Base-by-base conservation (phyloP, 371 early-diverging fungal species). In the Lichtheimia ornata region DNA sequence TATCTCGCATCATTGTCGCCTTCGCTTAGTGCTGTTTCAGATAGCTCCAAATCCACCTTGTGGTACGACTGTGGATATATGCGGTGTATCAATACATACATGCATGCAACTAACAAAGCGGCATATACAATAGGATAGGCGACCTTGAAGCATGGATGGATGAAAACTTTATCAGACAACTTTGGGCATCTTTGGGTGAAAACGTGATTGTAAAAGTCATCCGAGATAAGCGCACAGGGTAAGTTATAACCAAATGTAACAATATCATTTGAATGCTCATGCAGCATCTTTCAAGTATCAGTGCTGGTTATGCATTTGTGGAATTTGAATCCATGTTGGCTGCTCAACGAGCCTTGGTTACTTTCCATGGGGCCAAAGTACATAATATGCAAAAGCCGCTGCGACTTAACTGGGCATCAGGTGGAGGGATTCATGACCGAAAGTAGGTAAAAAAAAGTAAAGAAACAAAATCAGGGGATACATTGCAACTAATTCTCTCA, bases 141-240 rank as follows among this genome's bases (percentile, higher is more conserved):
- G 92, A 92, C 58, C 77, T 94, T 24, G 92, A 92, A 62, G 80
- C 85, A 11, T 92, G 94, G 93, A 92, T 92, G 93, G 91, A 91
- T 68, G 93, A 94, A 58, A 77, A 75, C 53, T 92, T 79, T 71
- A 72, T 94, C 53, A 75, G 83, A 22, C 83, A 88, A 65, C 65
- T 89, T 5, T 94, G 93, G 94, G 74, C 71, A n/a, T 70, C 68
- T 11, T 50, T 85, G 25, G 91, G 92, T 25, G 91, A 92, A 68
- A 60, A 70, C 35, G 91, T 93, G 2, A 72, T 84, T n/a, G 93
- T 94, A 50, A 96, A 96, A 74, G 82, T 93, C 50, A 93, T 91
- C 88, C 73, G 93, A 88, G 94, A 97, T 73, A 70, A 66, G 77
- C 35, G 80, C 59, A 84, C 90, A 20, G 87, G 88, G 91, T 84